Evolutionary conservation across 2,329 filamentous ascomycete species (phyloP).

Genomic region (Sclerotiophoma versabilis): DNA sequence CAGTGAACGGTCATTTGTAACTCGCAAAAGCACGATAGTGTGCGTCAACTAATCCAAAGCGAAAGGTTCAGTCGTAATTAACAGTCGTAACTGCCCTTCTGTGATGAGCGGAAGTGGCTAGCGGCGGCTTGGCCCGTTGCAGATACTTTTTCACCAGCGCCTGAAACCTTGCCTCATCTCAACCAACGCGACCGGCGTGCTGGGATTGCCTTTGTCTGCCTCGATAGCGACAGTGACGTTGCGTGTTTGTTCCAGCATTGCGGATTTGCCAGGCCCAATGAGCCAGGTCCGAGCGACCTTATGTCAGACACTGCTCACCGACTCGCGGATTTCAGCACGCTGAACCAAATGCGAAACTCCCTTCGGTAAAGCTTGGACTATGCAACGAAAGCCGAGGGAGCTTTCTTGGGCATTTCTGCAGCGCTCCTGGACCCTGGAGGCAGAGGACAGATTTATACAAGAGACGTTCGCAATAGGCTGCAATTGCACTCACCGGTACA

Average conservation of each 20-base stretch:
- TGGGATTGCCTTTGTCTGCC: conserved; percentile 12
- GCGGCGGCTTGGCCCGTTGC: conserved; percentile 15
- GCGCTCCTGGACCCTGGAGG: conserved; percentile 19
- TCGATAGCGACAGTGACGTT: conserved; percentile 19
- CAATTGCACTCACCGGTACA: conserved; percentile 22
- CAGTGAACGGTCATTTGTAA: background rate
- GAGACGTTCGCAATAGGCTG: conserved; percentile 15
- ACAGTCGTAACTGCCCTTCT: background rate
- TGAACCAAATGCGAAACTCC: background rate
- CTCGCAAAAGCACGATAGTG: background rate
- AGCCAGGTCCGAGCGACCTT: background rate
- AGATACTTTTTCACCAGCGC: conserved; percentile 10
- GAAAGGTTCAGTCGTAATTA: background rate
- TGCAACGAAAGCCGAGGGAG: background rate
- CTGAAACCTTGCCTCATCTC: conserved; percentile 18
- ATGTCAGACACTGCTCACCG: conserved; percentile 31
- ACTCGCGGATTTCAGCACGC: conserved; percentile 18
- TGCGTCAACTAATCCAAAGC: background rate
- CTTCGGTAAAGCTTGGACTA: background rate
- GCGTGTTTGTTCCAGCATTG: conserved; percentile 12
- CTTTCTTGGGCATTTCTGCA: conserved; percentile 38
- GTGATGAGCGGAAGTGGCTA: conserved; percentile 3
- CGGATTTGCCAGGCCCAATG: conserved; percentile 10
- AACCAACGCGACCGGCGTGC: conserved; percentile 12
- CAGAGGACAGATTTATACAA: conserved; percentile 17